phyloP scores from a whole-genome alignment of 1,284 basidiomycete species.

The Porogramme epimiltina region DNA sequence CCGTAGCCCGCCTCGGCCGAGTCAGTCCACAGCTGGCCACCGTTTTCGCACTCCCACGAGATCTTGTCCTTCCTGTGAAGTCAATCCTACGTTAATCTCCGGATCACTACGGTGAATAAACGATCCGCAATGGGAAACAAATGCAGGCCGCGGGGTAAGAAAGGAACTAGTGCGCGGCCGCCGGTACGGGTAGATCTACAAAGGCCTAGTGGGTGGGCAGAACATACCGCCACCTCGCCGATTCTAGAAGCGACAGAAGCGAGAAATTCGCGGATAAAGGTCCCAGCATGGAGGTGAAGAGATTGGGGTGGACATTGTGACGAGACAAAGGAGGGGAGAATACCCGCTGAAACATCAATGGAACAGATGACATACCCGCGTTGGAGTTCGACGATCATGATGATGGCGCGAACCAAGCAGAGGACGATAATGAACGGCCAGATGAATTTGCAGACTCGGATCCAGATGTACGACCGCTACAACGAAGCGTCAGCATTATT shows the following conservation, averaged over 20 bases:
- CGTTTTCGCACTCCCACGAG: slow-evolving; percentile 76
- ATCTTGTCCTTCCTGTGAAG: slow-evolving; percentile 65
- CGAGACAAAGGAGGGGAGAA: slow-evolving; percentile 8
- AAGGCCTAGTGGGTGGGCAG: too few relatives aligned
- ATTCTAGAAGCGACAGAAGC: not conserved
- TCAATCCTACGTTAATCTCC: not conserved
- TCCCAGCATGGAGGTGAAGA: slow-evolving; percentile 1
- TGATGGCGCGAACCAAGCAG: slow-evolving; percentile 63
- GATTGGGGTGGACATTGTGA: slow-evolving; percentile 15
- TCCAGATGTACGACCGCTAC: slow-evolving; percentile 75
- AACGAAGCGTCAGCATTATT: not conserved
- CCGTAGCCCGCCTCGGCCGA: slow-evolving; percentile 46
- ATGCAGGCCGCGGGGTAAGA: too few relatives aligned
- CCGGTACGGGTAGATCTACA: too few relatives aligned
- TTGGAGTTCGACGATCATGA: slow-evolving; percentile 76
- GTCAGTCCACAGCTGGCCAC: slow-evolving; percentile 68
- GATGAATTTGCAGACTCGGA: slow-evolving; percentile 65
- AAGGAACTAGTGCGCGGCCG: too few relatives aligned
- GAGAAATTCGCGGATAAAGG: slow-evolving; percentile 11
- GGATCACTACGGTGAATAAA: slow-evolving; percentile 15
- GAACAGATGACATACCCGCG: slow-evolving; percentile 52
- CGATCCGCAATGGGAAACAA: slow-evolving; percentile 3
- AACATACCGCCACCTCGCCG: too few relatives aligned
- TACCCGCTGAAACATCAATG: slow-evolving; percentile 10
- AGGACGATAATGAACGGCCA: slow-evolving; percentile 77